Base-by-base conservation (phyloP, 495 filamentous ascomycete genomes). In the Ascodesmis nigricans region DNA sequence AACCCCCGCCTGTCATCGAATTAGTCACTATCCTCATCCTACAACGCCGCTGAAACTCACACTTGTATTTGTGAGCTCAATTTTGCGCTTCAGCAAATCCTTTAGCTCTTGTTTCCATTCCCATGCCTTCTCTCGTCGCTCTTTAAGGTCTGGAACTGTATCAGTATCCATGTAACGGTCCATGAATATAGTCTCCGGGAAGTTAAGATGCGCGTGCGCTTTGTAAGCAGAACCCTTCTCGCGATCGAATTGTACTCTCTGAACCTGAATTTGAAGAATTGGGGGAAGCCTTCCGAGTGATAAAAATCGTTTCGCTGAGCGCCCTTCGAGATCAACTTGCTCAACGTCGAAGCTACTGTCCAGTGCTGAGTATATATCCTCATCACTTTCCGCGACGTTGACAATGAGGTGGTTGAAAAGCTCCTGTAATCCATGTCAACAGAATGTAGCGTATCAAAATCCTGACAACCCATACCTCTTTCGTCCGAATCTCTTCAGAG, bases 211-310 rank as follows among this genome's bases (percentile, higher is more conserved):
- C 31, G 82, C 71, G 18, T 72, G 70, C 6, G 80, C 80, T 42
- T 92, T 93, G 47, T 64, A 73, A 2, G 69, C 59, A 15, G 55
- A 55, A 31, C 66, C 64, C 35, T 57, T 66, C n/a, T 58, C 57
- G 0, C 61, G 57, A 33, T 77, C 71, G 31, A 67, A 82, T 21
- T 73, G 69, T 5, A 73, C 71, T 14, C 87, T 69, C 45, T 84
- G 78, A 13, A 93, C 77, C 44, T 79, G 78, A 28, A 97, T 69
- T 50, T 92, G 81, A 10, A 93, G 59, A 29, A 95, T 64, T 0
- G 83, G 84, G 2, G 87, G 81, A 5, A 84, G 59, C 4, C 62
- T 58, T 42, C 65, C 69, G 38, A 95, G 83, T 1, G 77, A 72
- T 21, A 72, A 69, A 50, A 68, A 91, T 34, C 78, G 71, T 35